Base-by-base conservation (phyloP, 306 rosid species). In the Carpinus viminea region DNA sequence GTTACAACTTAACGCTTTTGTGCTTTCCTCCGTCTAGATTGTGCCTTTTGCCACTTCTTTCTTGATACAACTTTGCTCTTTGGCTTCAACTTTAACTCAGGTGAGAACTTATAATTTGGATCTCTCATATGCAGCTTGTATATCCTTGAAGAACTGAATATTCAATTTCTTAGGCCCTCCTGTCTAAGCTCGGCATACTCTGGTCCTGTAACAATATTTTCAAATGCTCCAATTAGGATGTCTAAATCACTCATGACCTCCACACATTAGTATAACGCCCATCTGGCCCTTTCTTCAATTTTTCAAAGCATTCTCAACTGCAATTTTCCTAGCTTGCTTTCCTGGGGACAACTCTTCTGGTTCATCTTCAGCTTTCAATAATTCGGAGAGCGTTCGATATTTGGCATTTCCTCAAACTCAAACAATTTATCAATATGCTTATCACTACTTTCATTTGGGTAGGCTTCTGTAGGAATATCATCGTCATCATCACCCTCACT, bases 371-470 rank as follows among this genome's bases (percentile, higher is more conserved):
- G 86, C 87, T 82, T 93, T 93, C 82, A 91, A 80, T 41, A 89
- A 34, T 66, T 93, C 95, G 0, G 89, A 87, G 70, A 93, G 77
- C 78, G 93, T 93, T 74, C 91, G 75, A 69, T 90, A 91, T 72
- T 93, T 93, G 98, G 92, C 78, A 88, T 82, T 84, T 91, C 98
- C 72, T 93, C 98, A 79, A 90, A 91, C 87, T 93, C 98, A 26
- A 93, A 93, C 56, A 93, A 56, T 81, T 87, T 87, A 78, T 93
- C 95, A 52, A 93, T 75, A 78, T 93, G 70, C 82, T 87, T 93
- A 69, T 93, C 95, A 79, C 98, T 88, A 18, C 80, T 81, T 87
- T 90, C 95, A 74, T 88, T 90, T 51, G 95, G 95, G 83, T 88
- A 88, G 64, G 98, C 92, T 84, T 91, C 93, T 4, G 93, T 90